phyloP scores from a whole-genome alignment of 2,329 filamentous ascomycete species.

The Nemania diffusa region DNA sequence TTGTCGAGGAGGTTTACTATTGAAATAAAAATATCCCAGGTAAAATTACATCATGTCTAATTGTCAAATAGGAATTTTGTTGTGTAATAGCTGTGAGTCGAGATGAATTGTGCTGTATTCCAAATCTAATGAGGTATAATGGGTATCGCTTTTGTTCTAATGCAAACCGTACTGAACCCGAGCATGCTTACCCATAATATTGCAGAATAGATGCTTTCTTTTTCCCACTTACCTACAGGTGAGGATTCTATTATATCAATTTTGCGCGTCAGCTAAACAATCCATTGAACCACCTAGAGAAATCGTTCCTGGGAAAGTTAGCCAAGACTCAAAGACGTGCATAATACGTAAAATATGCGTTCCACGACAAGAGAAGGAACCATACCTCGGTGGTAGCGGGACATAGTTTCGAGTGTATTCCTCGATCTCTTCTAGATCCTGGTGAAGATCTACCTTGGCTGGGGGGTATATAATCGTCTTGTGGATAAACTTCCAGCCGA shows the following conservation, averaged over 20 bases:
- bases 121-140: neutral
- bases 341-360: neutral
- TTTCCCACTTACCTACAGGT: neutral
- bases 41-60: neutral
- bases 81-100: neutral
- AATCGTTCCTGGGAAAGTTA: conserved; percentile 36
- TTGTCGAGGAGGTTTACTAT: neutral
- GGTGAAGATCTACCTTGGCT: conserved; percentile 70
- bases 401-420: conserved; percentile 73
- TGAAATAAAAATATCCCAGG: neutral
- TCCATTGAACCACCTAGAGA: conserved; percentile 43
- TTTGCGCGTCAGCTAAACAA: conserved; percentile 37
- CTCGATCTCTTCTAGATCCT: conserved; percentile 73
- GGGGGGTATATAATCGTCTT: conserved; percentile 67
- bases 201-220: neutral
- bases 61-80: neutral
- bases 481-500: conserved; percentile 77
- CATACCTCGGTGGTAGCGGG: conserved; percentile 63
- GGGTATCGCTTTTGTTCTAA: conserved; percentile 16
- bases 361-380: conserved; percentile 3
- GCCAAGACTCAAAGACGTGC: neutral
- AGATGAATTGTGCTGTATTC: neutral
- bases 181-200: neutral
- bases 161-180: neutral
- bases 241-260: neutral